Percentiles rank a stretch among this genome's conserved stretches.
Evolutionary conservation across 2,329 filamentous ascomycete genomes (phyloP).

Genomic region (Venturia asperata): DNA sequence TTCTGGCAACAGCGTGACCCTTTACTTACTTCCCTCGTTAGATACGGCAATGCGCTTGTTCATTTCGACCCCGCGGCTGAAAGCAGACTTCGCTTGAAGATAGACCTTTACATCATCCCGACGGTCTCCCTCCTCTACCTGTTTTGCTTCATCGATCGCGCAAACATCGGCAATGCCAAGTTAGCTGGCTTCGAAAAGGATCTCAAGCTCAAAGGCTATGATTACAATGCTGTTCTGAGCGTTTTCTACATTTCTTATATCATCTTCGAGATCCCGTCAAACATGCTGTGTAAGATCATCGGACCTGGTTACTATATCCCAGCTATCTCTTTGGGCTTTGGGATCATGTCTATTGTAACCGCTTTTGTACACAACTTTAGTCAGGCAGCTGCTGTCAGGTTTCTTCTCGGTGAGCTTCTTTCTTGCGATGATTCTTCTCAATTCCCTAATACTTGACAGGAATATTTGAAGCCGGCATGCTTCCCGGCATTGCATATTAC

Average conservation of each 20-base stretch:
- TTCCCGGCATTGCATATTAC: conserved; percentile 69
- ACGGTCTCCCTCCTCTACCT: conserved; percentile 61
- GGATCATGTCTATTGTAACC: conserved; percentile 55
- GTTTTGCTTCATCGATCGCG: conserved; percentile 69
- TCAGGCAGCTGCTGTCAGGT: neutral
- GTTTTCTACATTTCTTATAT: conserved; percentile 69
- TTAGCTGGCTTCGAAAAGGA: conserved; percentile 59
- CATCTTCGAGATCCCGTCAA: conserved; percentile 63
- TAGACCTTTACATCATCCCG: conserved; percentile 59
- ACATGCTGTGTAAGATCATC: conserved; percentile 61
- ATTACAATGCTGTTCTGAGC: conserved; percentile 63
- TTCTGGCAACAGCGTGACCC: neutral
- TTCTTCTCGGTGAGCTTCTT: conserved; percentile 25
- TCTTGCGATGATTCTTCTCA: neutral
- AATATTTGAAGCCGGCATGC: conserved; percentile 65
- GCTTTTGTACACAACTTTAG: conserved; percentile 58
- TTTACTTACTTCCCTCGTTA: neutral
- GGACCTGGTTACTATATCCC: conserved; percentile 69
- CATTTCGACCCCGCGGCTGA: conserved; percentile 39
- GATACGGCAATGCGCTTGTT: conserved; percentile 16
- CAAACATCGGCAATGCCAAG: conserved; percentile 66
- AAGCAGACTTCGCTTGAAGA: conserved; percentile 52
- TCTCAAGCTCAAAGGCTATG: conserved; percentile 52
- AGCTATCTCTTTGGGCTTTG: conserved; percentile 49
- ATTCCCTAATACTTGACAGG: neutral